These are phyloP conservation scores for Plantago major DNA, from an alignment of 257 asterid genomes.

Conservation along the genomic window DNA sequence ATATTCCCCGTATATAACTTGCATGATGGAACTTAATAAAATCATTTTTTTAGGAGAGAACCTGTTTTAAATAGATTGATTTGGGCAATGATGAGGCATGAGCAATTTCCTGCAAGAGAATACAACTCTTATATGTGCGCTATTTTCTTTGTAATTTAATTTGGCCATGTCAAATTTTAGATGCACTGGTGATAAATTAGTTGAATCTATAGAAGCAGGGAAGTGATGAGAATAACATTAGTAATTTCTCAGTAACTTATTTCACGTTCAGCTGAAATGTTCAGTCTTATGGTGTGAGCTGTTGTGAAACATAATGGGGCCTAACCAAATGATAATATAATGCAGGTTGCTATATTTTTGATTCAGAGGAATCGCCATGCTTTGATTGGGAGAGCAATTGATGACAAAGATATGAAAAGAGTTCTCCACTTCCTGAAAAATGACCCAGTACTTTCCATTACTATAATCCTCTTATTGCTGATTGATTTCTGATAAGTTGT, in stretches of 20 bases:
- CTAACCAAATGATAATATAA: conserved; percentile 13
- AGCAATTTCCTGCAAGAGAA: background rate
- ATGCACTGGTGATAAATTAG: conserved; percentile 2
- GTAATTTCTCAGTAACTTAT: background rate
- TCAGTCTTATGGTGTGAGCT: conserved; percentile 2
- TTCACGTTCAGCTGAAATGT: background rate
- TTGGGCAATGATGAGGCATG: background rate
- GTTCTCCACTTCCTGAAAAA: conserved; percentile 75
- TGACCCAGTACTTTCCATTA: conserved; percentile 61
- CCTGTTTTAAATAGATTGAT: background rate
- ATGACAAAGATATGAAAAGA: conserved; percentile 79
- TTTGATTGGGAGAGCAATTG: conserved; percentile 94
- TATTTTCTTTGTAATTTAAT: background rate
- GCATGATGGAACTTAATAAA: no score
- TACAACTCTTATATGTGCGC: background rate
- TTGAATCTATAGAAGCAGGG: background rate
- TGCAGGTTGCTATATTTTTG: conserved; percentile 90
- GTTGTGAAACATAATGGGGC: conserved; percentile 4
- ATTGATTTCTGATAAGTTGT: conserved; percentile 14
- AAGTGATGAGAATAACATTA: background rate
- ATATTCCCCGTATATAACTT: no score
- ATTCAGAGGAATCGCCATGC: conserved; percentile 99
- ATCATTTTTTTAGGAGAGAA: background rate
- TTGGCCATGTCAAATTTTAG: background rate
- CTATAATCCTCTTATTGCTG: conserved; percentile 9